phyloP scores from a whole-genome alignment of 2,329 filamentous ascomycete species.

The Pestalotiopsis sp. region DNA sequence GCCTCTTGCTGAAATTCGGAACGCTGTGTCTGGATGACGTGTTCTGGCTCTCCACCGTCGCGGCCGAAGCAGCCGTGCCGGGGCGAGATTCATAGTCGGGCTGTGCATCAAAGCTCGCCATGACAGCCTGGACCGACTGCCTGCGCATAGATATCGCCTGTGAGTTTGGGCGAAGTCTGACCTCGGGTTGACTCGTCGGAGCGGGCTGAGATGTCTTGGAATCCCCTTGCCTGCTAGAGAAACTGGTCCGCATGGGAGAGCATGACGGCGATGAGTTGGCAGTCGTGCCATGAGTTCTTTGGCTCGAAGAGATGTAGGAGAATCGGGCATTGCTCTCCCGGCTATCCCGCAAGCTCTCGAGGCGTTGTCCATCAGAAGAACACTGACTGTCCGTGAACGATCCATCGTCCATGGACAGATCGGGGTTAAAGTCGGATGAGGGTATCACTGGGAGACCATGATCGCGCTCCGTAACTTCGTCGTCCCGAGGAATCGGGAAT shows the following conservation, averaged over 20 bases:
- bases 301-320: conserved; percentile 61
- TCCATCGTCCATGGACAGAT: conserved; percentile 51
- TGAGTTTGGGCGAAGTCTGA: conserved; percentile 51
- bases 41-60: conserved; percentile 23
- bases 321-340: conserved; percentile 53
- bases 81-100: conserved; percentile 26
- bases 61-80: conserved; percentile 22
- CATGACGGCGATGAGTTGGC: conserved; percentile 56
- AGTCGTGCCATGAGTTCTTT: conserved; percentile 61
- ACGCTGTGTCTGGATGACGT: conserved; percentile 29
- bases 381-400: conserved; percentile 58
- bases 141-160: conserved; percentile 50
- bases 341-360: conserved; percentile 56
- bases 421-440: conserved; percentile 32
- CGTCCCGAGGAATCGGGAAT: conserved; percentile 32
- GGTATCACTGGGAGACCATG: conserved; percentile 28
- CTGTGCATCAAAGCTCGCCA: conserved; percentile 42
- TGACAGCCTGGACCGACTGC: conserved; percentile 50
- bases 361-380: conserved; percentile 58
- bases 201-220: conserved; percentile 19
- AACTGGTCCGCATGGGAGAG: conserved; percentile 56
- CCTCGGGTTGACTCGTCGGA: conserved; percentile 32
- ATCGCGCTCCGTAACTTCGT: conserved; percentile 20
- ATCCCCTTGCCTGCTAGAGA: conserved; percentile 40
- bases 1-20: conserved; percentile 56